phyloP scores from a whole-genome alignment of 306 rosid genomes.

The Arachis stenosperma region DNA sequence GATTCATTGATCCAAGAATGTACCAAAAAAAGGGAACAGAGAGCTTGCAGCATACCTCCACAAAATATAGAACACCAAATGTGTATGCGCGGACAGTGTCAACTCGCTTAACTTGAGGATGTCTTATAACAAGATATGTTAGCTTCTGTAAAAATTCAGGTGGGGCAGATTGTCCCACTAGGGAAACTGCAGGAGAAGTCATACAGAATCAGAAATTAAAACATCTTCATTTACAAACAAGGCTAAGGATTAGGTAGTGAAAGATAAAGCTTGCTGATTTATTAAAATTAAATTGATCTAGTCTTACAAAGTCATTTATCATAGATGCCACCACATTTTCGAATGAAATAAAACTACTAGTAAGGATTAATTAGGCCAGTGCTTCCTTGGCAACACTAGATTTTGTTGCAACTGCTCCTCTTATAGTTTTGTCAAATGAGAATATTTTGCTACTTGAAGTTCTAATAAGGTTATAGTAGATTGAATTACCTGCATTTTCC shows the following conservation, averaged over 20 bases:
- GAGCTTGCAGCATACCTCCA: constrained; percentile 64
- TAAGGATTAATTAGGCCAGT: not conserved
- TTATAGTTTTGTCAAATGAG: not conserved
- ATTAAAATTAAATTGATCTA: constrained; percentile 12
- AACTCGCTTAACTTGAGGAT: constrained; percentile 74
- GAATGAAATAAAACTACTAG: not conserved
- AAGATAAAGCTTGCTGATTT: not conserved
- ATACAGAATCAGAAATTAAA: constrained; percentile 3
- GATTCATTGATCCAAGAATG: too few relatives aligned
- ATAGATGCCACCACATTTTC: constrained; percentile 14
- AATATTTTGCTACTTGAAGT: constrained; percentile 19
- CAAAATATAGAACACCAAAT: constrained; percentile 94
- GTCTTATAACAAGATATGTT: constrained; percentile 74
- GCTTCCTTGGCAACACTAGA: not conserved
- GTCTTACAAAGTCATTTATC: not conserved
- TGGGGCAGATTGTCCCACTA: constrained; percentile 94
- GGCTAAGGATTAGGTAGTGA: not conserved
- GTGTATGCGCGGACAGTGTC: constrained; percentile 99
- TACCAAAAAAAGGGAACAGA: too few relatives aligned
- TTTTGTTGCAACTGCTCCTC: not conserved
- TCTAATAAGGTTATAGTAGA: constrained; percentile 18
- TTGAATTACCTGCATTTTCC: constrained; percentile 82
- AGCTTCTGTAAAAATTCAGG: constrained; percentile 87
- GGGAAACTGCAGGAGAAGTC: constrained; percentile 58
- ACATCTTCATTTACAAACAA: constrained; percentile 12